These are phyloP conservation scores for Gonium pectorale DNA, from an alignment of 139 green algal genomes.

Conservation along the genomic window DNA sequence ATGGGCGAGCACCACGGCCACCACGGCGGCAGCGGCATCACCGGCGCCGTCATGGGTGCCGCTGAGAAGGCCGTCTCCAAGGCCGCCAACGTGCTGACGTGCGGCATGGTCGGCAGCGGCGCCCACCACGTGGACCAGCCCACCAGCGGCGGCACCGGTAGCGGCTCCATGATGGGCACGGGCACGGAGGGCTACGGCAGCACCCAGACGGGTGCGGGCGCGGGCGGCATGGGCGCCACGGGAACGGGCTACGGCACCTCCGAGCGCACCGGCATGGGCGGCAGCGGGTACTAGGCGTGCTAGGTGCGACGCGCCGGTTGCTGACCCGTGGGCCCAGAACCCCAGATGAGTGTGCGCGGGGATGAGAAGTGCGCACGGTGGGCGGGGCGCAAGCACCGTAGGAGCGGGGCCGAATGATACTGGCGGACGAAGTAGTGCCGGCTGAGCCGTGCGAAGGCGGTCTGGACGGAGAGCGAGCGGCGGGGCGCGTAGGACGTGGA, in stretches of 20 bases:
- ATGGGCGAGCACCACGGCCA: neutral
- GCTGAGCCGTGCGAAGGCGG: too few relatives aligned
- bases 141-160: neutral
- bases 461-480: too few relatives aligned
- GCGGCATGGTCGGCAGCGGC: neutral
- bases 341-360: too few relatives aligned
- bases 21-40: neutral
- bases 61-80: neutral
- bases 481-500: too few relatives aligned
- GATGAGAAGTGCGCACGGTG: too few relatives aligned
- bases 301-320: too few relatives aligned
- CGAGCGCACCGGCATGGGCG: neutral
- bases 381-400: too few relatives aligned
- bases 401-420: too few relatives aligned
- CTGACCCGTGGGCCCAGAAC: too few relatives aligned
- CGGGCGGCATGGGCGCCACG: neutral
- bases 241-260: neutral
- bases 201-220: neutral
- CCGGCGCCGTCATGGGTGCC: neutral
- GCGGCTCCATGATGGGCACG: too few relatives aligned
- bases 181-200: neutral
- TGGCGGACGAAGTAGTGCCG: too few relatives aligned
- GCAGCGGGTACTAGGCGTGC: neutral
- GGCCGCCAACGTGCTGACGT: neutral
- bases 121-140: neutral